Percentiles rank a stretch among this genome's conserved stretches.
Conservation (phyloP, 331 rosid species). For the Acacia pycnantha region DNA sequence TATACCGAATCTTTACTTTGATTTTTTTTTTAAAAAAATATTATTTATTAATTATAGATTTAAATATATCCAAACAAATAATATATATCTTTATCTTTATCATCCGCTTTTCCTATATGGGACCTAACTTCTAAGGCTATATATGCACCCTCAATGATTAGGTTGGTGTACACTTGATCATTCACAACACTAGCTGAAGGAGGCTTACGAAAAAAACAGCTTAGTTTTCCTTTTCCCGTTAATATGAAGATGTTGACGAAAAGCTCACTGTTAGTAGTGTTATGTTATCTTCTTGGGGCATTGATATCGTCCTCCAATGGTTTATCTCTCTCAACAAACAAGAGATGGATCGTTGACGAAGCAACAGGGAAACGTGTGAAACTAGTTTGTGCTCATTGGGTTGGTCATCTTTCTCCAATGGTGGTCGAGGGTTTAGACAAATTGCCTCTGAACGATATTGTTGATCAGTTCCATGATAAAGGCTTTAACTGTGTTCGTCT, state of each 20-base stretch:
- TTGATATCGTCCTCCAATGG: not conserved
- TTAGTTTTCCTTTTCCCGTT: not conserved
- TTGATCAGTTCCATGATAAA: not conserved
- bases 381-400: constrained; percentile 29
- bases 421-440: constrained; percentile 33
- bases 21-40: too few species aligned
- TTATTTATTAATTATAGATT: too few species aligned
- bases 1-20: too few species aligned
- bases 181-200: not conserved
- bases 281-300: not conserved
- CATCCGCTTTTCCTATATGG: too few species aligned
- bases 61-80: too few species aligned
- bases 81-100: too few species aligned
- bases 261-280: not conserved
- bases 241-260: not conserved
- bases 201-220: not conserved
- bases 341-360: constrained; percentile 40
- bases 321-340: constrained; percentile 31
- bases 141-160: too few species aligned
- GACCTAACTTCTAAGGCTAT: too few species aligned
- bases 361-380: constrained; percentile 31
- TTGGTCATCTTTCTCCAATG: constrained; percentile 30
- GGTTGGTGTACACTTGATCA: not conserved
- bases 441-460: constrained; percentile 16
- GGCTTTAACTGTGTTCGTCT: constrained; percentile 47